Evolutionary conservation across 768 basidiomycete species (phyloP), one percentile per base, ranked within the genome.

Genomic region (Psilocybe tampanensis): DNA sequence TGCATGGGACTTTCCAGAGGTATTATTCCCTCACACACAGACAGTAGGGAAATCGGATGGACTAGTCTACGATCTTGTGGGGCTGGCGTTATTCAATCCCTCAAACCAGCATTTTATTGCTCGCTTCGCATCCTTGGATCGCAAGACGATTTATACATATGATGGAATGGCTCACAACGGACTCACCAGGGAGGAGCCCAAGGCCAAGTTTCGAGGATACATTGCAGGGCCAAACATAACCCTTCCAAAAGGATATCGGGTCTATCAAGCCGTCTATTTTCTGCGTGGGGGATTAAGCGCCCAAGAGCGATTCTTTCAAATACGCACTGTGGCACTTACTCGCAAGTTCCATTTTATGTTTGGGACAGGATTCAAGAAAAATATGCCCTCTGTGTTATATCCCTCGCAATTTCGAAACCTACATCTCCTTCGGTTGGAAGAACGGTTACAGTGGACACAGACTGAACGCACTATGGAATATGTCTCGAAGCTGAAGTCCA

Each of bases 1-100:
- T 19, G 2, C 15, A 2, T 69, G 69, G 68, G 52, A 69, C 32
- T 63, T 70, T 47, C 68, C 65, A 11, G 21, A 34, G 13, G 60
- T 59, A 6, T 53, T 69, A 22, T n/a, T 57, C 44, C 17, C 56
- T 61, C 26, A 48, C 33, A 47, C 48, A 13, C 12, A n/a, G 4
- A 5, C n/a, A 8, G 4, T 4, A 18, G 26, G 43, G 17, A 11
- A 49, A 23, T 9, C 47, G 13, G 9, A 44, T 26, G 61, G 48
- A 2, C 26, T 64, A 1, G 43, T 64, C 12, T 70, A 69, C 49
- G 64, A 71, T 53, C 58, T 72, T 4, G 52, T 68, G 5, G 68
- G 68, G 0, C 36, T 64, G 13, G 67, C 48, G 2, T 53, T 70
- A 11, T 29, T 58, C 23, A 63, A 58, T 18, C 23, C 19, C 12